Evolutionary conservation across 306 rosid genomes (phyloP).

Genomic region (Quercus variabilis): DNA sequence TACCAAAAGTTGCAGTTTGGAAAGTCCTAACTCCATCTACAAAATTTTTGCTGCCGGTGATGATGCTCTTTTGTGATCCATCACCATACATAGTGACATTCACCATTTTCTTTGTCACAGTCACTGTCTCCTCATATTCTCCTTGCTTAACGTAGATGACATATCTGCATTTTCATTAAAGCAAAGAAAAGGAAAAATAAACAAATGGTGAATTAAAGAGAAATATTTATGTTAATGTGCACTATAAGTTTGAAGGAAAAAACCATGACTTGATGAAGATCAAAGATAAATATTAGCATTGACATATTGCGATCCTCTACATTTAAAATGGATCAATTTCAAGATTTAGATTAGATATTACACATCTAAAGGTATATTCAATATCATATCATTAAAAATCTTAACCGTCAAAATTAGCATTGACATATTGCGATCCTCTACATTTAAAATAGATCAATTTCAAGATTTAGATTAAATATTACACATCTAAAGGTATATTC

Average conservation of each 20-base stretch:
- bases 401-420: too few species aligned
- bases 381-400: too few species aligned
- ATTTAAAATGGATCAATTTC: too few species aligned
- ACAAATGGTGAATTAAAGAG: not conserved
- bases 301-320: not conserved
- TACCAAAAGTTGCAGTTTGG: slow-evolving; percentile 77
- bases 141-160: slow-evolving; percentile 76
- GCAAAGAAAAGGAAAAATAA: not conserved
- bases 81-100: slow-evolving; percentile 84
- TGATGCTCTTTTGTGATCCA: slow-evolving; percentile 78
- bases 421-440: too few species aligned
- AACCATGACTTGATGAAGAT: not conserved
- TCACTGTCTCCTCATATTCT: slow-evolving; percentile 60
- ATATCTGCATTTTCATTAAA: slow-evolving; percentile 46
- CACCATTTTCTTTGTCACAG: slow-evolving; percentile 51
- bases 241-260: not conserved
- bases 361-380: too few species aligned
- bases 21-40: slow-evolving; percentile 67
- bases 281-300: not conserved
- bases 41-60: slow-evolving; percentile 68
- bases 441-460: too few species aligned
- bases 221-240: not conserved
- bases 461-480: too few species aligned
- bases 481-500: too few species aligned
- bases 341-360: too few species aligned